Conservation (phyloP, 148 eudicot species). For the Rhododendron mucronatum region DNA sequence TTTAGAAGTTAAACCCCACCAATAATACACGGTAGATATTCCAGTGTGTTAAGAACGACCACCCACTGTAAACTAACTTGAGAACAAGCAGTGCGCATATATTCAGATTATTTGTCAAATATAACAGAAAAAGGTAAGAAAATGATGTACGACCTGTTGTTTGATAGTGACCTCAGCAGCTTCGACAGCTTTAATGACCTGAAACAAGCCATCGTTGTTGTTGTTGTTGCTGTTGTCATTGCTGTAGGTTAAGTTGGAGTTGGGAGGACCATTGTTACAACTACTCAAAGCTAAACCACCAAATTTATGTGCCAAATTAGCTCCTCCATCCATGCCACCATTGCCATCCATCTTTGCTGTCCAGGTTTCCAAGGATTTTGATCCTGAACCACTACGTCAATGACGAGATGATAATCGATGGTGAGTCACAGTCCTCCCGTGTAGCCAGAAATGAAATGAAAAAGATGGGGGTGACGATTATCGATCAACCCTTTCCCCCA, state of each 20-base stretch:
- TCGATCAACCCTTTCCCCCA: neutral
- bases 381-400: neutral
- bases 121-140: neutral
- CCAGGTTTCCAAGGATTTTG: neutral
- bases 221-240: slow-evolving; percentile 14
- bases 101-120: neutral
- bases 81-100: neutral
- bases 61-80: neutral
- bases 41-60: neutral
- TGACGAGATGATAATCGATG: neutral
- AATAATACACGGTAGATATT: neutral
- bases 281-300: slow-evolving; percentile 20
- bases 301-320: slow-evolving; percentile 20
- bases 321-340: slow-evolving; percentile 16
- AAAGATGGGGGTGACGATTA: neutral
- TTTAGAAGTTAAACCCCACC: neutral
- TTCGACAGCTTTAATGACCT: slow-evolving; percentile 56
- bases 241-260: neutral
- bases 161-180: slow-evolving; percentile 52
- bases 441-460: neutral
- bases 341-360: slow-evolving; percentile 21
- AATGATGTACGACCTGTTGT: slow-evolving; percentile 31
- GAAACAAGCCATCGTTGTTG: slow-evolving; percentile 37
- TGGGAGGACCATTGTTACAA: slow-evolving; percentile 5
- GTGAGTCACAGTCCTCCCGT: neutral